Conservation (phyloP, 805 yeast species). For the Saccharomyces kudriavzevii region DNA sequence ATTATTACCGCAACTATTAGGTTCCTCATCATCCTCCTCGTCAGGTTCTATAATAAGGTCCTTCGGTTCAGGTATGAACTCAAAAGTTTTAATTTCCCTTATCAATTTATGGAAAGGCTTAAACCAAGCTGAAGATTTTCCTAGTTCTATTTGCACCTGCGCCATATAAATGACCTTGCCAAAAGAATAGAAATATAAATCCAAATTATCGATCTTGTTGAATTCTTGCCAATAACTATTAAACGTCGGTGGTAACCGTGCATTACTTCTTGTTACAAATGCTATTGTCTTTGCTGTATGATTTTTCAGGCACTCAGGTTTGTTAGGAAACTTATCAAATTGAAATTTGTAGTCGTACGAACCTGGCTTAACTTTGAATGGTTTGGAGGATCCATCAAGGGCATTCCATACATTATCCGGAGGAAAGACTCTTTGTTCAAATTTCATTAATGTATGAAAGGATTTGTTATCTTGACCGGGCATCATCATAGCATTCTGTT, state of each 20-base stretch:
- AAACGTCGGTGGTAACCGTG: constrained; percentile 26
- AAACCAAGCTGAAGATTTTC: constrained; percentile 25
- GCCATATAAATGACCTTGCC: constrained; percentile 25
- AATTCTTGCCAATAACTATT: constrained; percentile 21
- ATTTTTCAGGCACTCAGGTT: constrained; percentile 21
- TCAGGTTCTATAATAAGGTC: constrained; percentile 13
- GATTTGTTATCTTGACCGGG: constrained; percentile 24
- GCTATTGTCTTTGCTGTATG: constrained; percentile 17
- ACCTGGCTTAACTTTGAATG: constrained; percentile 26
- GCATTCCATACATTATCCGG: constrained; percentile 30
- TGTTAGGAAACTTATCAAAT: constrained; percentile 20
- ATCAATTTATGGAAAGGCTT: constrained; percentile 23
- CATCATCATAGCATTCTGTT: constrained; percentile 20
- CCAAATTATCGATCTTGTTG: constrained; percentile 19
- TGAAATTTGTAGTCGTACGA: constrained; percentile 20
- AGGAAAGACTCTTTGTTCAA: constrained; percentile 23
- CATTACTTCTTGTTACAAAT: constrained; percentile 16
- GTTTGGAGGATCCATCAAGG: constrained; percentile 22
- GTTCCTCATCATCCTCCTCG: constrained; percentile 4
- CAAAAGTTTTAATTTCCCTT: constrained; percentile 15
- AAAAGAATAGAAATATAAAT: constrained; percentile 21
- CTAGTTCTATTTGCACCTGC: constrained; percentile 23
- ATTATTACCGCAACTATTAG: neutral
- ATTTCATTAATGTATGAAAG: constrained; percentile 17
- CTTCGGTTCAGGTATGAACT: constrained; percentile 21